Evolutionary conservation across 306 rosid species (phyloP).

Genomic region (Aeschynomene evenia): DNA sequence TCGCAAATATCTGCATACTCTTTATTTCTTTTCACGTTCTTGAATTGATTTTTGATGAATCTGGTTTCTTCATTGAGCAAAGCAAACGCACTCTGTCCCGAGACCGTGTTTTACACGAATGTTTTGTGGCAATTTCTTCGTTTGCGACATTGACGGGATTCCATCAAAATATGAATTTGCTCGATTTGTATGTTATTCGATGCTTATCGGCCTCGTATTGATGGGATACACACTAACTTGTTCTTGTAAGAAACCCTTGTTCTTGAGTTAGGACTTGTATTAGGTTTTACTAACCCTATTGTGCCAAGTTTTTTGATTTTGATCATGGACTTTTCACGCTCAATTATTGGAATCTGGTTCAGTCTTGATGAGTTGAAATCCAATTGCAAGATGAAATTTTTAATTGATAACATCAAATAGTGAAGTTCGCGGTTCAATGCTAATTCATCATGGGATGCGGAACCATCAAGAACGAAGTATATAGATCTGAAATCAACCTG

Average conservation of each 20-base stretch:
- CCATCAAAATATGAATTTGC: conserved; percentile 27
- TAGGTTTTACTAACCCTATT: neutral
- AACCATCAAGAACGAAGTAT: neutral
- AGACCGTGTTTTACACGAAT: conserved; percentile 33
- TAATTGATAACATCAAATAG: neutral
- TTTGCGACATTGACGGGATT: conserved; percentile 42
- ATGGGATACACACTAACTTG: conserved; percentile 36
- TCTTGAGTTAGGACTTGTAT: neutral
- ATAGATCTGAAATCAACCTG: neutral
- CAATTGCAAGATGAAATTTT: neutral
- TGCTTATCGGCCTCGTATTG: conserved; percentile 42
- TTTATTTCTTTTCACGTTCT: neutral
- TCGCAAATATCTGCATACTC: neutral
- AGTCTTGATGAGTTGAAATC: neutral
- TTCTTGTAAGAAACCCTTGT: neutral
- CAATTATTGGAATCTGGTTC: neutral
- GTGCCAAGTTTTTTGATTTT: too few relatives aligned
- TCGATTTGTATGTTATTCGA: neutral
- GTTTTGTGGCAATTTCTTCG: conserved; percentile 76
- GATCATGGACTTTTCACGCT: neutral
- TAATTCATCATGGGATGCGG: neutral
- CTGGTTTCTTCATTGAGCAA: conserved; percentile 26
- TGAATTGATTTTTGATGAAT: neutral
- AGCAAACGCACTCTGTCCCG: conserved; percentile 77
- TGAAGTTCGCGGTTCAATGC: neutral